These are phyloP conservation scores for Aspergillus oerlinghausenensis DNA, from an alignment of 2,329 filamentous ascomycete species.

Conservation along the genomic window DNA sequence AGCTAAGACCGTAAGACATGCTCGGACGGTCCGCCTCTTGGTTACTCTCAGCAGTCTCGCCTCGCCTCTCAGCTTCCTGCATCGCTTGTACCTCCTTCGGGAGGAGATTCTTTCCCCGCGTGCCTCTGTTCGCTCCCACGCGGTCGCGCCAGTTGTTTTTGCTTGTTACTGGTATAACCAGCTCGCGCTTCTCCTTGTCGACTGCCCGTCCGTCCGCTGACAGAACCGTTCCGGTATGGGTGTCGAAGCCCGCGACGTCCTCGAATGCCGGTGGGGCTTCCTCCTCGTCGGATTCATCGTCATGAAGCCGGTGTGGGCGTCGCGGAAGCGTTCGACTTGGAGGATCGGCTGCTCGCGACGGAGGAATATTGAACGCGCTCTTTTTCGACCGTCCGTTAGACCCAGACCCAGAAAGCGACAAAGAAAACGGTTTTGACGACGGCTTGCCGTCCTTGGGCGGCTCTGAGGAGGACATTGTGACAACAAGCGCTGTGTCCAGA, in stretches of 20 bases:
- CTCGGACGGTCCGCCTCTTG: conserved; percentile 50
- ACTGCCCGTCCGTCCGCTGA: conserved; percentile 31
- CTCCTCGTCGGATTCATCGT: conserved; percentile 55
- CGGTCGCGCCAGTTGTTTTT: conserved; percentile 68
- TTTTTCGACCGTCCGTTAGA: conserved; percentile 30
- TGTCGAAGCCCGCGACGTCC: conserved; percentile 53
- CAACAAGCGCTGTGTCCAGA: neutral
- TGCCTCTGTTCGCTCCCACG: conserved; percentile 48
- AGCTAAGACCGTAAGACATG: conserved; percentile 52
- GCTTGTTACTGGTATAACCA: conserved; percentile 75
- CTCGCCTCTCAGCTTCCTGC: conserved; percentile 39
- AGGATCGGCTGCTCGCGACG: conserved; percentile 11
- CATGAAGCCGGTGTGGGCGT: conserved; percentile 27
- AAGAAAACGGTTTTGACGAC: conserved; percentile 34
- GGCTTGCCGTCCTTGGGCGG: conserved; percentile 8
- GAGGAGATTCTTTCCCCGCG: conserved; percentile 55
- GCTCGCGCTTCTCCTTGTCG: conserved; percentile 52
- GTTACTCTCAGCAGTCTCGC: conserved; percentile 25
- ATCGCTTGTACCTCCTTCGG: conserved; percentile 52
- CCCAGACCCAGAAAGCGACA: conserved; percentile 31
- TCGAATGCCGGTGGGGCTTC: conserved; percentile 38
- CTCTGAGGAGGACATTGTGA: conserved; percentile 15
- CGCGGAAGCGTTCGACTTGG: conserved; percentile 22
- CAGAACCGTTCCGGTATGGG: conserved; percentile 36
- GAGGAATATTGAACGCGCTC: conserved; percentile 29